Evolutionary conservation across 805 yeast species (phyloP).

Genomic region (Myxozyma neglecta): DNA sequence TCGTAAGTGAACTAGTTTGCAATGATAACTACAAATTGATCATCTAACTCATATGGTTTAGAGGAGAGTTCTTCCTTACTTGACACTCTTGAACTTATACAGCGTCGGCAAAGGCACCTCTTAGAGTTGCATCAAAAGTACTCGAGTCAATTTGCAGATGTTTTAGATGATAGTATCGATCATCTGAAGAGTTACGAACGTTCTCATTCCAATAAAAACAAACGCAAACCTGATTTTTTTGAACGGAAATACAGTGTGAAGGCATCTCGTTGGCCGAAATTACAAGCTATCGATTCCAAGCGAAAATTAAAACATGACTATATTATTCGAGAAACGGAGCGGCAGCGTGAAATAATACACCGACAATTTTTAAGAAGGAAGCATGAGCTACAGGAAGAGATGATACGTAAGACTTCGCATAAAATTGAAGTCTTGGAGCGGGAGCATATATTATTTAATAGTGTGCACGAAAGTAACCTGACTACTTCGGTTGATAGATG

Average conservation of each 20-base stretch:
- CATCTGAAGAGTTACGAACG: background rate
- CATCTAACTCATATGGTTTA: background rate
- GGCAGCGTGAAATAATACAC: background rate
- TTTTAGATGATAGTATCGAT: background rate
- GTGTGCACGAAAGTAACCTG: background rate
- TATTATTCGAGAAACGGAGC: background rate
- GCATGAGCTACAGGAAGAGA: slow-evolving; percentile 2
- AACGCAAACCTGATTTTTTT: background rate
- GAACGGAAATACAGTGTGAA: background rate
- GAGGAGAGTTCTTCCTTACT: background rate
- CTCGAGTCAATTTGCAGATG: background rate
- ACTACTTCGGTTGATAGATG: background rate
- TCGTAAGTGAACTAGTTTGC: too few species aligned
- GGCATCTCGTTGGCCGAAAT: background rate
- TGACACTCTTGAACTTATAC: background rate
- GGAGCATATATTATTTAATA: background rate
- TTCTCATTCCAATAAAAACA: background rate
- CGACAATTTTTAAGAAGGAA: background rate
- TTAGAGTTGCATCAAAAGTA: background rate
- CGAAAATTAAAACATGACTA: background rate
- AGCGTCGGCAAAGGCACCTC: background rate
- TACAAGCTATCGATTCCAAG: background rate
- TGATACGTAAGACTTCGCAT: background rate
- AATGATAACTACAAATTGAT: too few species aligned
- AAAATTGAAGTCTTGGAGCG: slow-evolving; percentile 1